Base-by-base conservation (phyloP, 305 asterid genomes). In the Euphrasia arctica region DNA sequence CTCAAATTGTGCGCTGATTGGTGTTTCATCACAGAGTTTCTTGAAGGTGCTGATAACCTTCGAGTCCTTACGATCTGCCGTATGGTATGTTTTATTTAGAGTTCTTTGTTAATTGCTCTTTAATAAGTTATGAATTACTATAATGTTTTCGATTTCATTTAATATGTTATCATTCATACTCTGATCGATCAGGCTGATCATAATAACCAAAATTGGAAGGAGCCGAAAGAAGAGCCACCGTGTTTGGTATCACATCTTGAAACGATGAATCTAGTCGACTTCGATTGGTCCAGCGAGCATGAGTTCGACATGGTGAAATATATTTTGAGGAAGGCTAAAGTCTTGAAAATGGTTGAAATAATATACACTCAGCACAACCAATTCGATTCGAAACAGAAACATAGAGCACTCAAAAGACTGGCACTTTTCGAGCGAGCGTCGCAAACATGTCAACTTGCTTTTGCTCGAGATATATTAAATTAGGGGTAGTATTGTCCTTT, bases 1-100 rank as follows among this genome's bases (percentile, higher is more conserved):
- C 59, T 67, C 45, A n/a, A 47, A 25, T 57, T 48, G 58, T 32
- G 13, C 15, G 42, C 58, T 13, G 71, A 67, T 57, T 58, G 71
- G 64, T 36, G 9, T 48, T 39, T 59, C 7, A 32, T 67, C 52
- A 6, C 41, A 48, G 39, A 18, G 14, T 42, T 67, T 39, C 59
- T 67, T 34, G 43, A 18, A 50, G 11, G 31, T 32, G 72, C 72
- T 31, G 18, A 45, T n/a, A 59, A 58, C 18, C 52, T 67, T 15
- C 54, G 50, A 67, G 13, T 12, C 14, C 60, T 67, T 13, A 41
- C 22, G n/a, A 11, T 59, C 39, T 22, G 1, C 15, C 18, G 52
- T 31, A 2, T 31, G 65, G 72, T 67, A 31, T 47, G 49, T 42
- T 42, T 42, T 42, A n/a, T n/a, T n/a, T n/a, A n/a, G n/a, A n/a